phyloP scores from a whole-genome alignment of 352 stramenopile species.

The Pythium volutum region DNA sequence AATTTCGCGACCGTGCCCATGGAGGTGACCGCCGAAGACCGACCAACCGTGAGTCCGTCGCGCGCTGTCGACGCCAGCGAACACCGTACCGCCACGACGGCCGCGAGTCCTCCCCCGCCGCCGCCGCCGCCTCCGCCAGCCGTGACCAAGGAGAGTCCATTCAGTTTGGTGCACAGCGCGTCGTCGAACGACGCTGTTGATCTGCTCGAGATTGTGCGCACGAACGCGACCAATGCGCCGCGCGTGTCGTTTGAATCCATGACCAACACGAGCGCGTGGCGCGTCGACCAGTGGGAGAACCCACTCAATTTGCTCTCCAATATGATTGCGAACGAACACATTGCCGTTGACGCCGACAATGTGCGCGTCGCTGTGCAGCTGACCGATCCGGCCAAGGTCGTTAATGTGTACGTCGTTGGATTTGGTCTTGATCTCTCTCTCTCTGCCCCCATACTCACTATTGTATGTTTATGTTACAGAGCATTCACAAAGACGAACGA shows the following conservation, averaged over 20 bases:
- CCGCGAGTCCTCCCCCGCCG: no score
- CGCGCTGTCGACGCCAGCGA: background rate
- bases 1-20: background rate
- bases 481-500: conserved; percentile 15
- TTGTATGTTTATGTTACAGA: background rate
- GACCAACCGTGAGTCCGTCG: conserved; percentile 2
- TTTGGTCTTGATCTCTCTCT: background rate
- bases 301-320: conserved; percentile 23
- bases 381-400: conserved; percentile 3
- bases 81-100: background rate
- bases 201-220: conserved; percentile 21
- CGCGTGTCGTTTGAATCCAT: conserved; percentile 24
- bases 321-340: conserved; percentile 24
- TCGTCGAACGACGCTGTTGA: conserved; percentile 18
- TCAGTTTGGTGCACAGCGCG: conserved; percentile 12
- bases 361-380: conserved; percentile 21
- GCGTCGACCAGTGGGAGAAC: conserved; percentile 24
- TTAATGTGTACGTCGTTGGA: conserved; percentile 13
- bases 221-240: conserved; percentile 4
- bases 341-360: conserved; percentile 6
- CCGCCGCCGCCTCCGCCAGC: background rate
- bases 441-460: background rate
- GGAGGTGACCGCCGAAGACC: background rate
- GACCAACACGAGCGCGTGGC: conserved; percentile 18
- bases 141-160: background rate